phyloP scores from a whole-genome alignment of 495 filamentous ascomycete species.

The Chaetomidium leptoderma region DNA sequence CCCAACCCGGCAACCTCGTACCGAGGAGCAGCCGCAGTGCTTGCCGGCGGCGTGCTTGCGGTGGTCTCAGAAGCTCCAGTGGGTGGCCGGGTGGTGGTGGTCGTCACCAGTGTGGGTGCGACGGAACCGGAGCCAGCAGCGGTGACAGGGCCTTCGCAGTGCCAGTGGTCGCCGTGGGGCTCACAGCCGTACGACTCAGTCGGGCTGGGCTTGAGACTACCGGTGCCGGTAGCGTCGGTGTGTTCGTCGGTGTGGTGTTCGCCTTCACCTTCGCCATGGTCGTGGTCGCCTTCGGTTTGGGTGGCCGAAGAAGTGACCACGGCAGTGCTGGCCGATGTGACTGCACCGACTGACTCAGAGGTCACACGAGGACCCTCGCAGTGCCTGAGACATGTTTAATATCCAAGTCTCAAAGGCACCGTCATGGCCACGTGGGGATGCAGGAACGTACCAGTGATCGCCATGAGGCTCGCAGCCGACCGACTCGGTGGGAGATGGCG shows the following conservation, averaged over 20 bases:
- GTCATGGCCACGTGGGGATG: not conserved
- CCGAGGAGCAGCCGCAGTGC: slow-evolving; percentile 6
- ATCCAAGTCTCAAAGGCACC: not conserved
- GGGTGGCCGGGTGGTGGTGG: not conserved
- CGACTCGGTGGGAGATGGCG: slow-evolving; percentile 37
- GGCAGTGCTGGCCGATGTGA: not conserved
- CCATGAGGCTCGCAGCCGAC: slow-evolving; percentile 36
- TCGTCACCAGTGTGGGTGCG: not conserved
- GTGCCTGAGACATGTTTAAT: slow-evolving; percentile 23
- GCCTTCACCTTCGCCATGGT: not conserved
- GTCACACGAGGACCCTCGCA: slow-evolving; percentile 32
- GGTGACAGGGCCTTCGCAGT: slow-evolving; percentile 33
- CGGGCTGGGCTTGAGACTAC: slow-evolving; percentile 30
- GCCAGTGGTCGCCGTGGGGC: slow-evolving; percentile 40
- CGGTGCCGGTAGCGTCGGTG: slow-evolving; percentile 16
- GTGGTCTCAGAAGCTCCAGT: not conserved
- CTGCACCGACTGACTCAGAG: slow-evolving; percentile 1
- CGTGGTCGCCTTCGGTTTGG: slow-evolving; percentile 17
- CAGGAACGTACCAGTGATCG: slow-evolving; percentile 36
- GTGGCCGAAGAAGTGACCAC: slow-evolving; percentile 14
- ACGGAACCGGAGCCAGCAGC: slow-evolving; percentile 11
- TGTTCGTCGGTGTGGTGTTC: slow-evolving; percentile 22
- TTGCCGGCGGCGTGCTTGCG: not conserved
- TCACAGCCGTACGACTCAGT: slow-evolving; percentile 37
- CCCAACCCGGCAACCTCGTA: slow-evolving; percentile 13